Conservation (phyloP, 163 green algal species). For the Chloromonas sp. region DNA sequence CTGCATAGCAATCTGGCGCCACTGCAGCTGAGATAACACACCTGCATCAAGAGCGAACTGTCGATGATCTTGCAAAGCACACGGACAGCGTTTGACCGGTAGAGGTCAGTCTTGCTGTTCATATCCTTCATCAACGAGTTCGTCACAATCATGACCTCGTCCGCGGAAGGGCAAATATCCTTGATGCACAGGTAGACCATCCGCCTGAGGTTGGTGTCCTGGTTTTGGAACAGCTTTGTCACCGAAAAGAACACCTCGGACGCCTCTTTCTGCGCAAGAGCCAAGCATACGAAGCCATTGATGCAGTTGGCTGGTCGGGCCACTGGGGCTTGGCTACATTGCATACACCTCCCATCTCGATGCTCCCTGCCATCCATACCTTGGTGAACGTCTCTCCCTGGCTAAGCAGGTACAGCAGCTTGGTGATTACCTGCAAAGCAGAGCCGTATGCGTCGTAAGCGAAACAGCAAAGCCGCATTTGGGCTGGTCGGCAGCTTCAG, state of each 20-base stretch:
- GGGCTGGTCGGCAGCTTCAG: too few species aligned
- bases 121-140: slow-evolving; percentile 99
- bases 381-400: slow-evolving; percentile 98
- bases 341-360: too few species aligned
- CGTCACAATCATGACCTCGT: slow-evolving; percentile 99
- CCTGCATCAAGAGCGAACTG: slow-evolving; percentile 70
- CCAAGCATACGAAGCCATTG: neutral
- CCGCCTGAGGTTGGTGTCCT: slow-evolving; percentile 86
- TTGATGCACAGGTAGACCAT: slow-evolving; percentile 99
- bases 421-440: slow-evolving; percentile 91
- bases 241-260: slow-evolving; percentile 97
- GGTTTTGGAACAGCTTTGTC: slow-evolving; percentile 98
- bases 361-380: slow-evolving; percentile 39
- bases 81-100: slow-evolving; percentile 94
- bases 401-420: slow-evolving; percentile 96
- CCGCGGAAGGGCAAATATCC: slow-evolving; percentile 88
- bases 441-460: too few species aligned
- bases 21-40: neutral
- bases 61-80: slow-evolving; percentile 97
- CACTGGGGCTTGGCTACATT: too few species aligned
- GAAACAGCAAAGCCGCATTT: too few species aligned
- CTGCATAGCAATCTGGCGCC: too few species aligned
- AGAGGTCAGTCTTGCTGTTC: slow-evolving; percentile 93
- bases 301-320: neutral
- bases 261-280: slow-evolving; percentile 75